phyloP scores from a whole-genome alignment of 2,329 filamentous ascomycete species.

The Scedosporium minutisporum region DNA sequence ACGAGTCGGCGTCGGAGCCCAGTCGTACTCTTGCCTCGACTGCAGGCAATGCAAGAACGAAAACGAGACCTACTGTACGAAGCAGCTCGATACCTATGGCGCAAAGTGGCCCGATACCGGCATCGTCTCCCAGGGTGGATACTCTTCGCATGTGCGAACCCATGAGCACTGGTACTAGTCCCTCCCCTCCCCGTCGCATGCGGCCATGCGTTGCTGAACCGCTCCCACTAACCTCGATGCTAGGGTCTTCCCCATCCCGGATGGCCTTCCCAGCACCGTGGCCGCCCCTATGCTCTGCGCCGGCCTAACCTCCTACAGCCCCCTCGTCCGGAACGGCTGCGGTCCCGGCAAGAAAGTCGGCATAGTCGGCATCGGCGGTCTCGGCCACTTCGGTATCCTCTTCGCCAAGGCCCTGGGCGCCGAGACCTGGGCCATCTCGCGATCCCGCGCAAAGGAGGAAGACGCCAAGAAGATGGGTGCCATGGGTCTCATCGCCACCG shows the following conservation, averaged over 20 bases:
- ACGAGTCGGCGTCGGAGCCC: constrained; percentile 60
- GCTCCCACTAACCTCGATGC: neutral
- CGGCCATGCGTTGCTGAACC: constrained; percentile 1
- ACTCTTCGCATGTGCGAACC: constrained; percentile 55
- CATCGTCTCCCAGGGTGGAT: constrained; percentile 53
- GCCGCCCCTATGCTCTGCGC: constrained; percentile 77
- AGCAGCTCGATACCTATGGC: constrained; percentile 52
- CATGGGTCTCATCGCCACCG: constrained; percentile 45
- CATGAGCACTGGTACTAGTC: constrained; percentile 59
- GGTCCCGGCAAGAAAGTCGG: constrained; percentile 68
- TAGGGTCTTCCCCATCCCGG: constrained; percentile 60
- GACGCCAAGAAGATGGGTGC: constrained; percentile 46
- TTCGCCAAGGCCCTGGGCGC: constrained; percentile 57
- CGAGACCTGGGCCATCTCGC: constrained; percentile 44
- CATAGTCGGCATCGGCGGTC: constrained; percentile 60
- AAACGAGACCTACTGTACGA: constrained; percentile 60
- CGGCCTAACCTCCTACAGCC: constrained; percentile 68
- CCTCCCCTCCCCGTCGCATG: constrained; percentile 15
- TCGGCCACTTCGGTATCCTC: constrained; percentile 59
- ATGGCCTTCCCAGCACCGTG: constrained; percentile 47
- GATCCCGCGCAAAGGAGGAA: constrained; percentile 42
- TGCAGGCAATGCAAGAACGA: constrained; percentile 57
- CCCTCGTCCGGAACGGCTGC: constrained; percentile 61
- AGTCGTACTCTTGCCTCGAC: constrained; percentile 53
- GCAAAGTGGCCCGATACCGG: constrained; percentile 47